Percentiles rank a stretch among this genome's conserved stretches.
These are phyloP conservation scores for Phytophthora vignae DNA, from an alignment of 352 stramenopile species.

Conservation along the genomic window DNA sequence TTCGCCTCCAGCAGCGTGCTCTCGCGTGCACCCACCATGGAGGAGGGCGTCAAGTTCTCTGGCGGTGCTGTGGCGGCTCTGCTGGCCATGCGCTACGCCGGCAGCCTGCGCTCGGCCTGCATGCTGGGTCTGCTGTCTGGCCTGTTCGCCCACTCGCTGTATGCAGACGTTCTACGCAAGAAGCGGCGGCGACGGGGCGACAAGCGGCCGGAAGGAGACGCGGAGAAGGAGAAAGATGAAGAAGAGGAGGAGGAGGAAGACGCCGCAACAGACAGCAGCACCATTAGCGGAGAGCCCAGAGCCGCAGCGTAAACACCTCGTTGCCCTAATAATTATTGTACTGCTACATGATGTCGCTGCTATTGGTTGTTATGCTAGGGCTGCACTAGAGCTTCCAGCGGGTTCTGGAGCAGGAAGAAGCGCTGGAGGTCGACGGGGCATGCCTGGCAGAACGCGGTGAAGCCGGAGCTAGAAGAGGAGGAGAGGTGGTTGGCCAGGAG, in stretches of 20 bases:
- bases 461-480: conserved; percentile 13
- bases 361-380: conserved; percentile 12
- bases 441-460: conserved; percentile 45
- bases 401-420: conserved; percentile 54
- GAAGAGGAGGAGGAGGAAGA: conserved; percentile 1
- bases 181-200: conserved; percentile 23
- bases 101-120: conserved; percentile 67
- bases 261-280: conserved; percentile 3
- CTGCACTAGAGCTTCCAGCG: conserved; percentile 45
- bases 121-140: conserved; percentile 68
- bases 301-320: background rate
- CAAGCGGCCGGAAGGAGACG: conserved; percentile 19
- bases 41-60: conserved; percentile 67
- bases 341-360: background rate
- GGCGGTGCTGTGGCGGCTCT: conserved; percentile 67
- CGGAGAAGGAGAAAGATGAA: conserved; percentile 12
- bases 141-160: conserved; percentile 76
- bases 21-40: conserved; percentile 43
- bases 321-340: conserved; percentile 19
- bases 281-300: background rate
- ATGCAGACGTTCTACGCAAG: conserved; percentile 72
- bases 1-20: conserved; percentile 22
- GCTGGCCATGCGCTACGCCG: conserved; percentile 65
- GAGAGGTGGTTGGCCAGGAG: conserved; percentile 5
- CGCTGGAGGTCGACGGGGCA: conserved; percentile 35